Base-by-base conservation (phyloP, 352 stramenopile genomes). In the Peronospora farinosa region DNA sequence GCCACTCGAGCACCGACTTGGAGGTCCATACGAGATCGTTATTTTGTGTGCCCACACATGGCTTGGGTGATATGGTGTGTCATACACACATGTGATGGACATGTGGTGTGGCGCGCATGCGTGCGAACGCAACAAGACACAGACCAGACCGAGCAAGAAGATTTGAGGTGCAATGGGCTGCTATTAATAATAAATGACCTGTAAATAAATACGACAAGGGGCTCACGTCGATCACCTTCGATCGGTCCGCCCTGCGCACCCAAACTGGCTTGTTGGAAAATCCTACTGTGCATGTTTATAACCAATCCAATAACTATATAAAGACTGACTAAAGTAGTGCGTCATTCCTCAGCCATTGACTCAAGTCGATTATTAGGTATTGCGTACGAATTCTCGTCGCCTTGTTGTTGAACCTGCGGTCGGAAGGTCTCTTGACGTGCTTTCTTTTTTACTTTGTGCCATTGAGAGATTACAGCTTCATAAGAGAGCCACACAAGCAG, bases 1-100 rank as follows among this genome's bases (percentile, higher is more conserved):
- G 75, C 60, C 19, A 92, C 83, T 40, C 66, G 66, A 40, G 60
- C 70, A 32, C 83, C 79, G 7, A 89, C 32, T 35, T 82, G 60
- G 10, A 91, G 51, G 46, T 85, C 72, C 69, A 71, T 42, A 21
- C 1, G 19, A 21, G 19, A 21, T 21, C 1, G 19, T 3, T 21
- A 21, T 21, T 21, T 21, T 21, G 1, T 27, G 23, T 27, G 23
- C 5, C 23, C 23, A 21, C 3, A 21, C 19, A 21, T 21, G 19
- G 3, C 3, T 21, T 3, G 3, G 19, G 19, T 27, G 2, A 7
- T 0, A 27, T 27, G 23, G 23, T 27, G 23, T 27, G 23, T 2
- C 5, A 27, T 5, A 5, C 23, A 27, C 23, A 5, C 0, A 7
- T 5, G 23, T 27, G 23, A 27, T 5, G 23, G 23, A 27, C 3